Evolutionary conservation across 2,329 filamentous ascomycete genomes (phyloP), one percentile per base, ranked within the genome.

Genomic region (Exophiala phaeomuriformis): DNA sequence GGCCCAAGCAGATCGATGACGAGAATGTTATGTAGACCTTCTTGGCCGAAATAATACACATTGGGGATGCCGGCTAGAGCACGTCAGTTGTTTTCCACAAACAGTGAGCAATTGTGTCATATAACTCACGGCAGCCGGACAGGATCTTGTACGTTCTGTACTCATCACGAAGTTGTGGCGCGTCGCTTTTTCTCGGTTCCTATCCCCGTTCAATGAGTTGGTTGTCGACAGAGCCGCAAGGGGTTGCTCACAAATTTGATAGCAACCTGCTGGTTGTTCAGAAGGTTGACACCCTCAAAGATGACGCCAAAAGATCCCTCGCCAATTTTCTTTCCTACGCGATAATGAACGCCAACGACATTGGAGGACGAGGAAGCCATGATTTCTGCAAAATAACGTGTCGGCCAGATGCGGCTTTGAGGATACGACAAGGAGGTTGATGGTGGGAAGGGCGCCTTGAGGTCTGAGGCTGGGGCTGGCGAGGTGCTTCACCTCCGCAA

Each of bases 141-240:
- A 98, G 83, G 66, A 98, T 97, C 79, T 98, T 98, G 79, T 98
- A 98, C 56, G 93, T 98, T 67, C 93, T 84, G 73, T 98, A 98
- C 72, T 98, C 93, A 80, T 98, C 93, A 72, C 93, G 86, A 63
- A 98, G 76, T 72, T 98, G 93, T 53, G 93, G 93, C 69, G 93
- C 93, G 76, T 98, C 93, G 72, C 91, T 97, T 78, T 98, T 98
- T 65, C 93, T 83, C 56, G 93, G 93, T 85, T 98, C 93, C 89
- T 94, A 64, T n/a, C 30, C 35, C 19, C 39, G 5, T 44, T 41
- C 33, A 49, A 52, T 55, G 53, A 60, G 49, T 45, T 52, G 29
- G 31, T 59, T 67, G 64, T 55, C 56, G 19, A 33, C 43, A 35
- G 28, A 9, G 9, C 12, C 10, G 19, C 30, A 35, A 9, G 8